Conservation (phyloP, 495 filamentous ascomycete species). For the Xylaria curta region DNA sequence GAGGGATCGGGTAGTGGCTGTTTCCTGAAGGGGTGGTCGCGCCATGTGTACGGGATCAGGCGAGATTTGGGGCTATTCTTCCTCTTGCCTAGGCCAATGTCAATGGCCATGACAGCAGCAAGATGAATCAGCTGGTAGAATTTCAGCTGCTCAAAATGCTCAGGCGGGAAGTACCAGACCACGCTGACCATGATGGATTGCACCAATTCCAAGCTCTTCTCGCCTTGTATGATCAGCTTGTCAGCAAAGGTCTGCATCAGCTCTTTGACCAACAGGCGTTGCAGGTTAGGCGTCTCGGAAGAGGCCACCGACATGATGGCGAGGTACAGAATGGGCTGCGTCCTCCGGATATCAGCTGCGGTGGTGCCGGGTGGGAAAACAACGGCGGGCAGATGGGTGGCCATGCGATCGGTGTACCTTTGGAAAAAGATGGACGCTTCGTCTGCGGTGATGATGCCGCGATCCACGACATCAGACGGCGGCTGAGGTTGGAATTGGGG, state of each 20-base stretch:
- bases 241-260: constrained; percentile 76
- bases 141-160: constrained; percentile 84
- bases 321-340: constrained; percentile 81
- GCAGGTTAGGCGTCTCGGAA: constrained; percentile 63
- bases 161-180: constrained; percentile 85
- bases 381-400: constrained; percentile 76
- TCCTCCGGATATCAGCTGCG: constrained; percentile 68
- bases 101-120: constrained; percentile 83
- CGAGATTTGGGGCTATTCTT: constrained; percentile 48
- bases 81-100: constrained; percentile 78
- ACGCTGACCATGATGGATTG: constrained; percentile 76
- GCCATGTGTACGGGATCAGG: constrained; percentile 50
- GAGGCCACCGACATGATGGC: constrained; percentile 76
- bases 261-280: constrained; percentile 69
- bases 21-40: constrained; percentile 57
- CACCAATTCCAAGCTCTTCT: constrained; percentile 86
- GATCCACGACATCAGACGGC: constrained; percentile 69
- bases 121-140: constrained; percentile 89
- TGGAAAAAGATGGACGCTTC: constrained; percentile 69
- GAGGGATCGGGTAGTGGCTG: constrained; percentile 62
- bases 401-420: constrained; percentile 73
- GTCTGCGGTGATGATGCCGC: constrained; percentile 67
- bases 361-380: constrained; percentile 73
- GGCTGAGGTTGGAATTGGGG: background rate
- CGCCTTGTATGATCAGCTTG: constrained; percentile 72